Percentiles rank a stretch among this genome's conserved stretches.
Evolutionary conservation across 306 rosid species (phyloP).

Genomic region (Vicia villosa): DNA sequence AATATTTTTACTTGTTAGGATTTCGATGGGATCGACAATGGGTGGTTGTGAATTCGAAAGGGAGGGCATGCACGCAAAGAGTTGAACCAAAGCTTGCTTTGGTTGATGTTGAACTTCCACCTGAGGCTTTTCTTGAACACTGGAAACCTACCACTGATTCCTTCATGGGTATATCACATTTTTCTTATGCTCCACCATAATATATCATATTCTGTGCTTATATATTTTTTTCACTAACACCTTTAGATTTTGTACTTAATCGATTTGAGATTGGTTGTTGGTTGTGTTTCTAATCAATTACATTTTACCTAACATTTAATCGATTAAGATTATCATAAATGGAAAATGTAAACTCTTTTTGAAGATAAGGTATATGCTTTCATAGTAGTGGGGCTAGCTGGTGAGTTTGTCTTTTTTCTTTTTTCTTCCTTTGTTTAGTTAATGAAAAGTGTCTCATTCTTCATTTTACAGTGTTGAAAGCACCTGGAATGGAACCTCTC

Average conservation of each 20-base stretch:
- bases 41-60: conserved; percentile 74
- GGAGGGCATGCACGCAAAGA: conserved; percentile 82
- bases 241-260: too few relatives aligned
- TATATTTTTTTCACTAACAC: too few relatives aligned
- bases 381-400: too few relatives aligned
- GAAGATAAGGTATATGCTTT: too few relatives aligned
- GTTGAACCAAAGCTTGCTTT: conserved; percentile 89
- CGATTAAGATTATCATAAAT: not conserved
- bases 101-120: conserved; percentile 59
- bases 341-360: not conserved
- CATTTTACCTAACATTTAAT: too few relatives aligned
- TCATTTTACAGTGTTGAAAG: conserved; percentile 65
- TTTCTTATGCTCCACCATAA: not conserved
- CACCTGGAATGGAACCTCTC: conserved; percentile 87
- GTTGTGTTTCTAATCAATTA: too few relatives aligned
- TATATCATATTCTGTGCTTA: not conserved
- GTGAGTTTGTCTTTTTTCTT: too few relatives aligned
- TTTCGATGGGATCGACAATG: conserved; percentile 87
- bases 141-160: conserved; percentile 64
- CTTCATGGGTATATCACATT: conserved; percentile 53
- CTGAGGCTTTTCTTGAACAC: conserved; percentile 56
- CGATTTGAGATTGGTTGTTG: too few relatives aligned
- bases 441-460: conserved; percentile 24
- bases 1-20: conserved; percentile 46
- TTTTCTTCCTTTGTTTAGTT: conserved; percentile 2